Conservation (phyloP, 1,284 basidiomycete species). For the Cutaneotrichosporon sp. region DNA sequence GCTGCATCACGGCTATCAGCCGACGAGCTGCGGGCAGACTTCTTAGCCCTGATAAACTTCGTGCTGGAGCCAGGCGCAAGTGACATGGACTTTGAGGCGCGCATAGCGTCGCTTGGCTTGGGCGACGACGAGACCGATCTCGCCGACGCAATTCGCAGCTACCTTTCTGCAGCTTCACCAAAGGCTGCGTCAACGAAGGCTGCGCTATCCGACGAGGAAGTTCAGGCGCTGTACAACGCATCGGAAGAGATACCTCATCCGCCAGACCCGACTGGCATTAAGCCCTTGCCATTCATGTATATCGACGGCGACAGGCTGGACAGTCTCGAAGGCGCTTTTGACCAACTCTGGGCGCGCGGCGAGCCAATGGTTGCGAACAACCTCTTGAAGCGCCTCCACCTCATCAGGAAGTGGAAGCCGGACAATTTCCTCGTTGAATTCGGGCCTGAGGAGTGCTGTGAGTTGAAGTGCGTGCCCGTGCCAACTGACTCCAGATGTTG, state of each 20-base stretch:
- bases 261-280: constrained; percentile 36
- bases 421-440: constrained; percentile 70
- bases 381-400: constrained; percentile 59
- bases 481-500: constrained; percentile 51
- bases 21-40: constrained; percentile 57
- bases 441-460: constrained; percentile 59
- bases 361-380: constrained; percentile 70
- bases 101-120: constrained; percentile 27
- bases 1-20: constrained; percentile 72
- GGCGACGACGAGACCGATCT: constrained; percentile 20
- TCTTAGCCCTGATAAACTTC: constrained; percentile 33
- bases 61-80: constrained; percentile 25
- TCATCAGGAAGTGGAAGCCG: constrained; percentile 70
- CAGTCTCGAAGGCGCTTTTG: constrained; percentile 56
- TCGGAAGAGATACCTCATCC: constrained; percentile 10
- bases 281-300: constrained; percentile 35
- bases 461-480: constrained; percentile 18
- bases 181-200: neutral
- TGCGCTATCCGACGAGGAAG: constrained; percentile 6
- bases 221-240: constrained; percentile 22
- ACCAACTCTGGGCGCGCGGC: constrained; percentile 64
- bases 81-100: constrained; percentile 18
- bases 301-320: constrained; percentile 57
- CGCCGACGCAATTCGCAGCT: constrained; percentile 3
- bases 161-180: neutral